phyloP scores from a whole-genome alignment of 176 grass and related monocot genomes.

The Paspalum vaginatum region DNA sequence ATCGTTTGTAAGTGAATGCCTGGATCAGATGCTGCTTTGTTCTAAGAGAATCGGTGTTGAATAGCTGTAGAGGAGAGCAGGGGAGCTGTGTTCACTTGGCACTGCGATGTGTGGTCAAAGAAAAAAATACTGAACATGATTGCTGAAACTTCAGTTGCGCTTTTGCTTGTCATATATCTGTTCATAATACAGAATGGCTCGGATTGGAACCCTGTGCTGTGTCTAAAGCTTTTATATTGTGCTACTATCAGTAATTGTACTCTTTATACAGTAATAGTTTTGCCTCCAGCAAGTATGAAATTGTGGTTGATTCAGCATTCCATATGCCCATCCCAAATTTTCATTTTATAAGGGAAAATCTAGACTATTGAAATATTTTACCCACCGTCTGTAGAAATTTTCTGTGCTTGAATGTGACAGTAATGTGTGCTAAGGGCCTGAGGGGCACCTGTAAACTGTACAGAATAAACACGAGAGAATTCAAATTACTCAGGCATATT shows the following conservation, averaged over 20 bases:
- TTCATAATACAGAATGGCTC: neutral
- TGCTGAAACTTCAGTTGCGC: neutral
- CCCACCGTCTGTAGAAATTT: neutral
- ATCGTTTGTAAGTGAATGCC: constrained; percentile 5
- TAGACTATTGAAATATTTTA: neutral
- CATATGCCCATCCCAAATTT: neutral
- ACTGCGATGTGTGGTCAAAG: constrained; percentile 13
- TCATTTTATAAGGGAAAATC: neutral
- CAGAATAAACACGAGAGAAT: neutral
- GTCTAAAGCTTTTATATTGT: neutral
- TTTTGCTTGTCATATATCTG: neutral
- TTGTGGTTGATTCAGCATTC: neutral
- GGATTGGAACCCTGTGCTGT: neutral
- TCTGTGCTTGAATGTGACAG: neutral
- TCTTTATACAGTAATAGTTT: neutral
- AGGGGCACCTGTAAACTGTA: constrained; percentile 1
- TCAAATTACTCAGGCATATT: constrained; percentile 19
- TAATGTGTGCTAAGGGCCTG: constrained; percentile 1
- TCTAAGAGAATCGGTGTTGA: neutral
- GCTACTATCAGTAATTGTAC: neutral
- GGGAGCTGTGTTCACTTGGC: neutral
- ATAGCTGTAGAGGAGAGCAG: constrained; percentile 25
- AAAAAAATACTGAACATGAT: neutral
- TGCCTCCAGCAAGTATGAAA: neutral
- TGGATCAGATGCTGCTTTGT: neutral